Percentiles rank a stretch among this genome's conserved stretches.
phyloP scores from a whole-genome alignment of 805 yeast genomes.

The Middelhovenomyces tepae region DNA sequence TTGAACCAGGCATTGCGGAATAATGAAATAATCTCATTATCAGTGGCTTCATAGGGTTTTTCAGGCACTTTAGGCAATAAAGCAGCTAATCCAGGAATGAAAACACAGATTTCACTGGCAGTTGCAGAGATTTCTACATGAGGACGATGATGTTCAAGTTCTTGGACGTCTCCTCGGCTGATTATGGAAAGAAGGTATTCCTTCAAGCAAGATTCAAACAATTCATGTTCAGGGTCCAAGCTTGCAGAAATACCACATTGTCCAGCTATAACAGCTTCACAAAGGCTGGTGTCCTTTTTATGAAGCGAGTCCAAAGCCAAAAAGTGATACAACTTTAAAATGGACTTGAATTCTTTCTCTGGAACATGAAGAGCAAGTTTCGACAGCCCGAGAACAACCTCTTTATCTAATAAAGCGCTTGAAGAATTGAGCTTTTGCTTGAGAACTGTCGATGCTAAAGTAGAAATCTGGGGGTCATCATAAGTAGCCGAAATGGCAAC shows the following conservation, averaged over 20 bases:
- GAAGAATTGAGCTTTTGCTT: conserved; percentile 58
- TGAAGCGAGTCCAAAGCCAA: conserved; percentile 39
- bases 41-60: conserved; percentile 34
- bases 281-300: conserved; percentile 29
- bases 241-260: conserved; percentile 3
- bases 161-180: conserved; percentile 70
- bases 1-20: conserved; percentile 94
- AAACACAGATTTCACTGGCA: conserved; percentile 59
- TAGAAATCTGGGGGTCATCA: conserved; percentile 62
- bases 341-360: conserved; percentile 57
- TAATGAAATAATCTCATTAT: conserved; percentile 44
- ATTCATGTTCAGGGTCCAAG: conserved; percentile 29
- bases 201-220: conserved; percentile 48
- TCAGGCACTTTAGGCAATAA: conserved; percentile 54
- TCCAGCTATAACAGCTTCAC: conserved; percentile 26
- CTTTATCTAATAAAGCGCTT: conserved; percentile 40
- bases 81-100: conserved; percentile 66
- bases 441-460: conserved; percentile 70
- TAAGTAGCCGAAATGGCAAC: conserved; percentile 57
- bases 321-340: conserved; percentile 49
- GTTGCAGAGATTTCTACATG: conserved; percentile 32
- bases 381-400: conserved; percentile 55
- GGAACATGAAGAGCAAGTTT: conserved; percentile 53
- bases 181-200: conserved; percentile 62
- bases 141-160: conserved; percentile 69